Evolutionary conservation across 1,284 basidiomycete genomes (phyloP).

Genomic region (Fistulinella cinereoalba): DNA sequence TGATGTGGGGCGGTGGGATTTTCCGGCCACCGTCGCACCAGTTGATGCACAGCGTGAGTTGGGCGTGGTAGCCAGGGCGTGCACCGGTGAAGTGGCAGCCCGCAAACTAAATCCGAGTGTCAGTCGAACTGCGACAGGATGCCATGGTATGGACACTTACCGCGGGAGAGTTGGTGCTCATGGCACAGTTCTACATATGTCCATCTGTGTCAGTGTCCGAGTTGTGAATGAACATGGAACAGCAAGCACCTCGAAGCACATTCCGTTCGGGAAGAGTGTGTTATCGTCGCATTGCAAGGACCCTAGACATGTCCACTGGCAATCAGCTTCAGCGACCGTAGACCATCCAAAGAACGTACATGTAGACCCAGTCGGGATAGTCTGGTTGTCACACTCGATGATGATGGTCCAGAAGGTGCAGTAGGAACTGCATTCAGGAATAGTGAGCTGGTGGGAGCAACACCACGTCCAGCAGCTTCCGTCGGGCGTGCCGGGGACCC

Average conservation of each 20-base stretch:
- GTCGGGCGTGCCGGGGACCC: background rate
- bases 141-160: background rate
- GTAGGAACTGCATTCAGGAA: constrained; percentile 1
- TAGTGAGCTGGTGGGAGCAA: constrained; percentile 2
- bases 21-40: constrained; percentile 4
- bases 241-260: constrained; percentile 9
- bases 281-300: constrained; percentile 5
- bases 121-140: background rate
- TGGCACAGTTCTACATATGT: background rate
- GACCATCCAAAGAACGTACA: background rate
- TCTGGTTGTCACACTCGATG: constrained; percentile 5
- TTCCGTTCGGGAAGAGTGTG: constrained; percentile 4
- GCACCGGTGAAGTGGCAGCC: constrained; percentile 15
- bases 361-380: constrained; percentile 2
- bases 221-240: background rate
- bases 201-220: too few species aligned
- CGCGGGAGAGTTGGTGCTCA: constrained; percentile 2
- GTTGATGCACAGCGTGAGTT: constrained; percentile 14
- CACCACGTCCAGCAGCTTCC: constrained; percentile 1
- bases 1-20: constrained; percentile 8
- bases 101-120: background rate
- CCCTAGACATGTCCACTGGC: constrained; percentile 1
- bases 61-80: background rate
- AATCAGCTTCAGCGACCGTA: background rate
- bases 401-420: constrained; percentile 10